Base-by-base conservation (phyloP, 371 early-diverging fungal genomes). In the Quaeritorhiza haematococci region DNA sequence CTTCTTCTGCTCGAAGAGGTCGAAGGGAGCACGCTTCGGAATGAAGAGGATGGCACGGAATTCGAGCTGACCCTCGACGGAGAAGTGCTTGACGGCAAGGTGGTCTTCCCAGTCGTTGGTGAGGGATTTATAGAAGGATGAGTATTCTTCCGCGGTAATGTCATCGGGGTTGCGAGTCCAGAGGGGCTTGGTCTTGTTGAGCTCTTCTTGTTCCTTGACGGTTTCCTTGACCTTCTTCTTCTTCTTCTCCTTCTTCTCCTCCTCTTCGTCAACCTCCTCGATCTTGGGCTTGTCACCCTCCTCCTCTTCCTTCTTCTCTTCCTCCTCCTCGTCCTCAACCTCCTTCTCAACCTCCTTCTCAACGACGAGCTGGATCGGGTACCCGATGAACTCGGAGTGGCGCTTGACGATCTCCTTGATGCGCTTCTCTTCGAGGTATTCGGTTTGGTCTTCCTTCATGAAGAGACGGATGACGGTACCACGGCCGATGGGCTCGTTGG, bases 71-170 rank as follows among this genome's bases (percentile, higher is more conserved):
- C 97, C 95, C 74, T 95, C 95, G 51, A 91, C 88, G 32, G 89
- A 86, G 71, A 91, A 94, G 84, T 92, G 92, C 83, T 90, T 93
- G 69, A 88, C 85, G 56, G 93, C 75, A 41, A 91, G 79, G 71
- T 89, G 93, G 59, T 95, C 95, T 74, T 94, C 95, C 92, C 92
- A 93, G 82, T 96, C 94, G 78, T 93, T 92, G 71, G 88, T 77
- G 65, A 94, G 76, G 53, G 91, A 75, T 82, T 94, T 95, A 87
- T 96, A 96, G 87, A 96, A 95, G 42, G 83, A 71, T 56, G 82
- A 84, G 70, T 93, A 92, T 78, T 94, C 94, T 64, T 93, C 92
- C 75, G 82, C 76, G 73, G 83, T 84, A 72, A 94, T 86, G 63
- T 92, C 85, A 62, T 90, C 87, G 55, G 93, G 92, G 75, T 92